Evolutionary conservation across 345 rosid genomes (phyloP), one percentile per base, ranked within the genome.

Genomic region (Durio zibethinus): DNA sequence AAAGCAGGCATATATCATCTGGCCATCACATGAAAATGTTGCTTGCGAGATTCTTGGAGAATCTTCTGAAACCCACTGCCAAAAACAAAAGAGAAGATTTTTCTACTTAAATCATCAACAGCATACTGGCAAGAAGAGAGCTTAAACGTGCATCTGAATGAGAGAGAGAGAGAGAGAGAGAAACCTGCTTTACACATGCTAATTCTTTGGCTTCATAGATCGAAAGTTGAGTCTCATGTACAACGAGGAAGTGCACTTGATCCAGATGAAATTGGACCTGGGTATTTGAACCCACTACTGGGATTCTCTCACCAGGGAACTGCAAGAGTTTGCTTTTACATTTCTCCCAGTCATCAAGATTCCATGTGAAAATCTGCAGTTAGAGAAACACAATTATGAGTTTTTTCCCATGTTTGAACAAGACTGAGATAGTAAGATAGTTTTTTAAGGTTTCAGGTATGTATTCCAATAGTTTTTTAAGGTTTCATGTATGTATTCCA

Each of bases 1-100:
- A 63, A 89, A 80, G 78, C 83, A 36, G 40, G 89, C 84, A 65
- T 74, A 82, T 11, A 87, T 80, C 83, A 75, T 79, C 72, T 70
- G 79, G 57, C 88, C 62, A 72, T 87, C 75, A 25, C 88, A 85
- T 4, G 88, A 82, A 77, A 80, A 86, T 29, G 86, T 79, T 68
- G 92, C 90, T 23, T 78, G 68, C 16, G 85, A 77, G 60, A 89
- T 84, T 27, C 72, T 63, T 35, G 56, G 16, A 2, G 54, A 43
- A 60, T 77, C 73, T 63, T 42, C 71, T 45, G 76, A 68, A 72
- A 53, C 35, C 87, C 87, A 84, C 89, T 87, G 84, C 33, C 38
- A 48, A 38, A 5, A 31, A 8, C 31, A 40, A 7, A 62, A 35
- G 18, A 74, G 25, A 63, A 14, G 20, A 35, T 43, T 8, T 9